Evolutionary conservation across 2,329 filamentous ascomycete genomes (phyloP), one percentile per base, ranked within the genome.

Genomic region (Nemania sp.): DNA sequence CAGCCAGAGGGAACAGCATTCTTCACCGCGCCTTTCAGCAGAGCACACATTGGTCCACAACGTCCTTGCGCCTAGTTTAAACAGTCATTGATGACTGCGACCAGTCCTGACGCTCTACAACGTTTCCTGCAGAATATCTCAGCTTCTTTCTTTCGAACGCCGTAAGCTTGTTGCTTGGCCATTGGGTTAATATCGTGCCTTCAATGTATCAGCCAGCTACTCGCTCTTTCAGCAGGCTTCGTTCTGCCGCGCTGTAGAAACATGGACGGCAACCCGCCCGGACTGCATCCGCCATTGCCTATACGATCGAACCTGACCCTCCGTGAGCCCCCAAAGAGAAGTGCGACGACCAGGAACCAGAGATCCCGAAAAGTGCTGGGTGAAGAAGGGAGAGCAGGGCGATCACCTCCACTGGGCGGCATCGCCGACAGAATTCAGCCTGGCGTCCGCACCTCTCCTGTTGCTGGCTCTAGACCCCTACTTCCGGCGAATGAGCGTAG

Each of bases 181-280:
- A 55, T 62, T 64, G 43, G 27, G 29, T 45, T 64, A 8, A 45
- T 45, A 26, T 27, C 26, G 62, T 35, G 59, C 56, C 66, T 73
- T 78, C 77, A 77, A 78, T 78, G 77, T 73, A 78, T 78, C 69
- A 35, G 35, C 65, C 70, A 67, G 45, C 60, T 29, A 58, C 54
- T 61, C 64, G 67, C 68, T 67, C 63, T 62, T 66, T 60, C 62
- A 73, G 74, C 75, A 75, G 77, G 70, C 74, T 66, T 68, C 69
- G 73, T 72, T 73, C 72, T 76, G 74, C 75, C 71, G 68, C 68
- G 72, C 67, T 73, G 70, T 77, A 77, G 74, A 74, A 72, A 72
- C 61, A 79, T 78, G 77, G 77, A 79, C 67, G 70, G 54, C 62
- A 73, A 74, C 59, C 70, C 71, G 64, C 71, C 72, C 64, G 74